Percentiles rank a stretch among this genome's conserved stretches.
Conservation (phyloP, 2,329 filamentous ascomycete species). For the Moelleriella libera region DNA sequence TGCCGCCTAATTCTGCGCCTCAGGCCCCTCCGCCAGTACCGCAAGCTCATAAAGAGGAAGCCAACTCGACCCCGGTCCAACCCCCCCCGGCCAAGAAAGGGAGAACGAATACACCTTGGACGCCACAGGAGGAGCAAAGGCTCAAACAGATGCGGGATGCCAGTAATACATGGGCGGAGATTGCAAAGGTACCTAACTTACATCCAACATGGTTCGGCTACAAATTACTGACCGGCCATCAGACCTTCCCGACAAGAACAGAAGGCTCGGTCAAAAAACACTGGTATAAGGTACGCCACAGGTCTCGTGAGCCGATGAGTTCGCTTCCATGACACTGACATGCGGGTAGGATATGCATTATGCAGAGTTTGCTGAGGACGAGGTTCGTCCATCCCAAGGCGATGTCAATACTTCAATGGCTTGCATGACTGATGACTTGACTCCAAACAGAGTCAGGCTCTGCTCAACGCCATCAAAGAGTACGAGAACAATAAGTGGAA, state of each 20-base stretch:
- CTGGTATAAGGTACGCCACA: conserved; percentile 81
- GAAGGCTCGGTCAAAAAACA: conserved; percentile 99
- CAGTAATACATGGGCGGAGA: conserved; percentile 93
- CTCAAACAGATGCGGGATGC: conserved; percentile 90
- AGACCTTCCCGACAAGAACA: conserved; percentile 86
- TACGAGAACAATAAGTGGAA: conserved; percentile 99
- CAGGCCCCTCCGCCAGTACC: conserved; percentile 14
- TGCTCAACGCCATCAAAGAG: conserved; percentile 92
- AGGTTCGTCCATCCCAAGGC: conserved; percentile 40
- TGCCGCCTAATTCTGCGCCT: conserved; percentile 14
- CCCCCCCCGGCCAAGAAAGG: conserved; percentile 71
- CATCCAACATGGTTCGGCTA: background rate
- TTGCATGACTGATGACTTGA: conserved; percentile 10
- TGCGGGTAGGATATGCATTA: conserved; percentile 84
- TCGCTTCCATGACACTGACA: conserved; percentile 2
- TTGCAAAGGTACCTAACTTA: conserved; percentile 72
- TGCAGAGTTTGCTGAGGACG: conserved; percentile 93
- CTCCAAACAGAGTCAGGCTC: conserved; percentile 48
- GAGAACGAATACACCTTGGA: conserved; percentile 98
- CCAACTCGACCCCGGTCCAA: conserved; percentile 12
- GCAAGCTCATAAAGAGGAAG: conserved; percentile 16
- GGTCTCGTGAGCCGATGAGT: background rate
- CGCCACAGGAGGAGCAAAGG: conserved; percentile 79
- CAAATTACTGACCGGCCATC: background rate
- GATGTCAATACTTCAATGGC: conserved; percentile 9